Evolutionary conservation across 768 basidiomycete genomes (phyloP).

Genomic region (Leccinellum albellum): DNA sequence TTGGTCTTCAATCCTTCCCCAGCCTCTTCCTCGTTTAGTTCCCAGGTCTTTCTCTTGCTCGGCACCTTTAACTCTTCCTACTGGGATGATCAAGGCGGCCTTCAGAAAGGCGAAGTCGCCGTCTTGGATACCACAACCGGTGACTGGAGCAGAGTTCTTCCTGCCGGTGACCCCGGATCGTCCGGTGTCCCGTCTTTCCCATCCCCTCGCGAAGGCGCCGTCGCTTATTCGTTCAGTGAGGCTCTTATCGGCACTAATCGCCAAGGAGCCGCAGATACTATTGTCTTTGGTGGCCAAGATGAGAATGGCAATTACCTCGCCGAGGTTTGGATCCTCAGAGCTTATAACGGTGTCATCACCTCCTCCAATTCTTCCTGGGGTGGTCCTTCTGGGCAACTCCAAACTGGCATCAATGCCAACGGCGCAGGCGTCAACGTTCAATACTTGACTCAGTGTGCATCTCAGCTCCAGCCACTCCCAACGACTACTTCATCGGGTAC

Average conservation of each 20-base stretch:
- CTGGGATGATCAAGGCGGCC: conserved; percentile 65
- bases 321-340: conserved; percentile 76
- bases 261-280: conserved; percentile 54
- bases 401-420: conserved; percentile 59
- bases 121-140: conserved; percentile 59
- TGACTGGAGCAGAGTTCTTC: conserved; percentile 69
- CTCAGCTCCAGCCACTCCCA: conserved; percentile 27
- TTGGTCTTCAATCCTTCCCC: conserved; percentile 52
- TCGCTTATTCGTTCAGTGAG: conserved; percentile 49
- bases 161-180: conserved; percentile 65
- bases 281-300: conserved; percentile 79
- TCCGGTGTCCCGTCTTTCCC: conserved; percentile 50
- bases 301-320: conserved; percentile 60
- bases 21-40: conserved; percentile 48
- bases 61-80: conserved; percentile 60
- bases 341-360: conserved; percentile 62
- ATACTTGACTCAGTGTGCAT: conserved; percentile 61
- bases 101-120: conserved; percentile 69
- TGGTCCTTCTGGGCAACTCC: conserved; percentile 59
- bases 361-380: conserved; percentile 59
- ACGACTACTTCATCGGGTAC: conserved; percentile 21
- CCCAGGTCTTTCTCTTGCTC: conserved; percentile 67
- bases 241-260: conserved; percentile 57
- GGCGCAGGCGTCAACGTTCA: conserved; percentile 63
- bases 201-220: conserved; percentile 66